phyloP scores from a whole-genome alignment of 2,329 filamentous ascomycete genomes.

The Stromatinia cepivora region DNA sequence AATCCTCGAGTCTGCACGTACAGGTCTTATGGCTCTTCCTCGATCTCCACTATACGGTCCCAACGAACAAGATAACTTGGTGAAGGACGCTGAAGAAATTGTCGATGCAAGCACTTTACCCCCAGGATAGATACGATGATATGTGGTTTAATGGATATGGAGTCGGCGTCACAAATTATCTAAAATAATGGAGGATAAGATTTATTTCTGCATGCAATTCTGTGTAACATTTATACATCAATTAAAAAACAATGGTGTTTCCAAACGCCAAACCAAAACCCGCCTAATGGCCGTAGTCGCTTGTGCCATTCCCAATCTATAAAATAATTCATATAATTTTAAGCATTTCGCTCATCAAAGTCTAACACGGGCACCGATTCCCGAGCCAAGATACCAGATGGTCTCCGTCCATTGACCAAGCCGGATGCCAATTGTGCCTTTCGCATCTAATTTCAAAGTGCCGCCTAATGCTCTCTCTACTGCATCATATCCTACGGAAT shows the following conservation, averaged over 20 bases:
- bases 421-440: slow-evolving; percentile 71
- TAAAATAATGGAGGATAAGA: slow-evolving; percentile 27
- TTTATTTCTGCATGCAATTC: slow-evolving; percentile 24
- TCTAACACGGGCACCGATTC: slow-evolving; percentile 67
- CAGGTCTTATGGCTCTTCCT: slow-evolving; percentile 94
- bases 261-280: slow-evolving; percentile 18
- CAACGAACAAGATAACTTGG: slow-evolving; percentile 61
- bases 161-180: slow-evolving; percentile 30
- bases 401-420: slow-evolving; percentile 74
- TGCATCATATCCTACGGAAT: slow-evolving; percentile 79
- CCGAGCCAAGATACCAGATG: slow-evolving; percentile 68
- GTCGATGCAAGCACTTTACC: slow-evolving; percentile 93
- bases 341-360: slow-evolving; percentile 42
- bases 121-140: slow-evolving; percentile 64
- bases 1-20: slow-evolving; percentile 92
- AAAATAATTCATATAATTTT: slow-evolving; percentile 1
- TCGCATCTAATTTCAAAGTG: slow-evolving; percentile 72
- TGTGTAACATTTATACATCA: slow-evolving; percentile 23
- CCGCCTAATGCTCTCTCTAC: slow-evolving; percentile 80
- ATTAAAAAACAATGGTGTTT: background rate
- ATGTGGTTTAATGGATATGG: slow-evolving; percentile 30
- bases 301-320: background rate
- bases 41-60: slow-evolving; percentile 82
- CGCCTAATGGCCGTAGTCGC: background rate
- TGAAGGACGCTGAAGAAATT: slow-evolving; percentile 89